A percentile compares a stretch with the other conserved stretches of the same genome.
Conservation (phyloP, 345 rosid species). For the Rhodamnia argentea region DNA sequence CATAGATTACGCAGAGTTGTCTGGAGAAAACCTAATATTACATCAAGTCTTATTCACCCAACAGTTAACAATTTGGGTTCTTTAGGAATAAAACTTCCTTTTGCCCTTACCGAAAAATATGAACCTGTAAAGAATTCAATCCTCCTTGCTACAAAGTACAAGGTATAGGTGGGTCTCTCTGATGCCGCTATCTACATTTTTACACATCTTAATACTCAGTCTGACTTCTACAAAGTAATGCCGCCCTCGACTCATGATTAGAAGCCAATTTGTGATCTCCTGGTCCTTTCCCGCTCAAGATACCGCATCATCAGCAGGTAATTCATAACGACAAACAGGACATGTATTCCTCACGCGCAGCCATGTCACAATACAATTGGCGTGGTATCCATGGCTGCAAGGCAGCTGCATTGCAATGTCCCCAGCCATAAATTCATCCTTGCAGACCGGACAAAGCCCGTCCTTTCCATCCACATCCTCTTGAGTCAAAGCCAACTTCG, state of each 20-base stretch:
- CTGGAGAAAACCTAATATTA: background rate
- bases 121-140: background rate
- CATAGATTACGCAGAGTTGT: background rate
- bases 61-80: background rate
- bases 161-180: background rate
- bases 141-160: background rate
- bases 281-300: constrained; percentile 40
- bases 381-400: constrained; percentile 68
- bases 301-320: constrained; percentile 73
- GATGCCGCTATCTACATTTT: background rate
- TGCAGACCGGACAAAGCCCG: constrained; percentile 69
- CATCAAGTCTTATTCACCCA: background rate
- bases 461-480: constrained; percentile 33
- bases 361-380: constrained; percentile 82
- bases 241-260: background rate
- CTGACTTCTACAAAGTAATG: background rate
- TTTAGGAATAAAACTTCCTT: background rate
- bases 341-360: constrained; percentile 74
- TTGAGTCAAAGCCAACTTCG: constrained; percentile 30
- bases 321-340: constrained; percentile 80
- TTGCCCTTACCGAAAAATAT: background rate
- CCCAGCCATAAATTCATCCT: constrained; percentile 54
- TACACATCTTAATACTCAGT: background rate
- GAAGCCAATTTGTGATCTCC: background rate
- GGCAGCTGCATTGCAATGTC: constrained; percentile 65